Base-by-base conservation (phyloP, 768 basidiomycete species). In the Amanita pallidorosea region DNA sequence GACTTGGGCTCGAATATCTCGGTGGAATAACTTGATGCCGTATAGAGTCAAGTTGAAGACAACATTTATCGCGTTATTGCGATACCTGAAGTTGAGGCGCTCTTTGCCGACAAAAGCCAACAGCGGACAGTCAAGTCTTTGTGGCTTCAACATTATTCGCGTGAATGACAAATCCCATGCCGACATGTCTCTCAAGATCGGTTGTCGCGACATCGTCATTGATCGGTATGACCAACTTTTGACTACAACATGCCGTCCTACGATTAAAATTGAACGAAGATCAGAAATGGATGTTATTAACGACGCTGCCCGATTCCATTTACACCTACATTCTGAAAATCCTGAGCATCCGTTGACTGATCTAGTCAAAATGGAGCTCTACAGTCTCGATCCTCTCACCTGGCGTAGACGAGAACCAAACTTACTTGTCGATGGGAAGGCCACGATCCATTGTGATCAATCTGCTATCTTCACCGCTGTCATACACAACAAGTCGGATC, bases 221-320 rank as follows among this genome's bases (percentile, higher is more conserved):
- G 68, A 76, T 55, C 67, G 72, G 27, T 71, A 73, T 51, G 71
- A 76, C 45, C 66, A 71, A 3, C 63, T 72, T 42, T 58, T 72
- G 35, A 60, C 68, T 27, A 54, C 67, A 20, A 64, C 63, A 51
- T 62, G 65, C 40, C 65, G 63, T 22, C 67, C 64, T 18, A 61
- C 65, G 27, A 57, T 76, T 25, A 67, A 65, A 53, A 65, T 76
- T 49, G 63, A 65, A 35, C 63, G 63, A 20, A 54, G 62, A 55
- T 52, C 56, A 29, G 60, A 58, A 11, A 44, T 65, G 20, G 70
- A 76, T 53, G 65, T 79, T 29, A 63, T 81, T 22, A 72, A 77
- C 51, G 76, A 76, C 43, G 80, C 79, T 5, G 78, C 80, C 6
- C 73, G 71, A 31, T 82, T 81, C 62, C 72, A 80, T 52, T 71